Evolutionary conservation across 495 filamentous ascomycete species (phyloP).

Genomic region (Pseudomonodictys pantanalensis): DNA sequence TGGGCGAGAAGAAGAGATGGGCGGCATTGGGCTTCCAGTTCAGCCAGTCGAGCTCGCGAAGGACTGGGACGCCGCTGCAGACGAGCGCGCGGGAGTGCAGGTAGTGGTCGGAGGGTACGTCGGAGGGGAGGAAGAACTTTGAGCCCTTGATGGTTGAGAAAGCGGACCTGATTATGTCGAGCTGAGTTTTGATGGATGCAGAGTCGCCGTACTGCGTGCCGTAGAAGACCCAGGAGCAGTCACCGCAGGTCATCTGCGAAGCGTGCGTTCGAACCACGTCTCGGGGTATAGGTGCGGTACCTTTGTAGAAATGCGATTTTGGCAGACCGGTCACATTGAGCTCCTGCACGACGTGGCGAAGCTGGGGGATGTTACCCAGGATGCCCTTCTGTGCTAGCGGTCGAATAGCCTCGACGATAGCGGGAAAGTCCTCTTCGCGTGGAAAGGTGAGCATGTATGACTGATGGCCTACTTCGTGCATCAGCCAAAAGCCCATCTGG

Average conservation of each 20-base stretch:
- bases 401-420: slow-evolving; percentile 53
- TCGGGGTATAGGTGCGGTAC: slow-evolving; percentile 43
- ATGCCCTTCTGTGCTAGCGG: slow-evolving; percentile 50
- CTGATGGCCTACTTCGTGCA: slow-evolving; percentile 53
- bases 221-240: slow-evolving; percentile 54
- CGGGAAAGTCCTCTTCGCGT: slow-evolving; percentile 51
- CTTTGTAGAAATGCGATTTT: slow-evolving; percentile 45
- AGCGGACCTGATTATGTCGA: slow-evolving; percentile 46
- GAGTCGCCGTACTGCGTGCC: slow-evolving; percentile 52
- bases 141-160: slow-evolving; percentile 48
- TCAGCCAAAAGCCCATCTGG: slow-evolving; percentile 58
- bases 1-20: slow-evolving; percentile 58
- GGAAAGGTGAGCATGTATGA: slow-evolving; percentile 54
- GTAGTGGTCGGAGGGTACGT: slow-evolving; percentile 40
- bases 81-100: slow-evolving; percentile 37
- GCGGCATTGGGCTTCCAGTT: slow-evolving; percentile 57
- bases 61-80: slow-evolving; percentile 49
- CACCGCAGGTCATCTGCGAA: slow-evolving; percentile 28
- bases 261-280: slow-evolving; percentile 26
- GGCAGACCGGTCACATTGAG: slow-evolving; percentile 45
- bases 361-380: slow-evolving; percentile 52
- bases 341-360: slow-evolving; percentile 49
- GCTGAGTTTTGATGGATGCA: slow-evolving; percentile 46
- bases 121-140: slow-evolving; percentile 46
- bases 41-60: slow-evolving; percentile 54